Evolutionary conservation across 1,284 basidiomycete genomes (phyloP).

Genomic region (Trametes polyzona): DNA sequence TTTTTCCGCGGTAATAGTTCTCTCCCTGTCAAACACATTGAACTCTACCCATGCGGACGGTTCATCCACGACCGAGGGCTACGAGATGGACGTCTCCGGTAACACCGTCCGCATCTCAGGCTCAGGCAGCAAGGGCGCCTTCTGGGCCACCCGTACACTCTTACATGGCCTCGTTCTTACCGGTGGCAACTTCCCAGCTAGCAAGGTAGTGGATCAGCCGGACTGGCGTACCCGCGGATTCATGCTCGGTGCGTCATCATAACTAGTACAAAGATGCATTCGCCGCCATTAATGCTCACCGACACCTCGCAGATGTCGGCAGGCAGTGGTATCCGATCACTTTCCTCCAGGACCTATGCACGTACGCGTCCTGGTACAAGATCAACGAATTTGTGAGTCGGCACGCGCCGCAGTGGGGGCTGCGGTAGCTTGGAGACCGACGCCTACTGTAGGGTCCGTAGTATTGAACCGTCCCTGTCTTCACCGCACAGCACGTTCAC

Average conservation of each 20-base stretch:
- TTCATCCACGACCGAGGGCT: slow-evolving; percentile 37
- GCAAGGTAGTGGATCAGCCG: slow-evolving; percentile 37
- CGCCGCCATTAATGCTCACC: background rate
- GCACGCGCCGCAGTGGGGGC: background rate
- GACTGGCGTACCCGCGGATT: slow-evolving; percentile 41
- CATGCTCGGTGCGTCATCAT: slow-evolving; percentile 36
- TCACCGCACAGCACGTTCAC: slow-evolving; percentile 29
- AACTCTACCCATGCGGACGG: slow-evolving; percentile 35
- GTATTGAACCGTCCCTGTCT: background rate
- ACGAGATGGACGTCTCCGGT: slow-evolving; percentile 33
- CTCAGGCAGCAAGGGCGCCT: slow-evolving; percentile 38
- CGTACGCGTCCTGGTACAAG: slow-evolving; percentile 43
- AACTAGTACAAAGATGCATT: background rate
- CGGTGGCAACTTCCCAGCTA: slow-evolving; percentile 32
- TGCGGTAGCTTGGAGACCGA: background rate
- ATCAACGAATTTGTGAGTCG: slow-evolving; percentile 36
- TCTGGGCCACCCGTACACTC: slow-evolving; percentile 41
- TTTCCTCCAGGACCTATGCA: slow-evolving; percentile 39
- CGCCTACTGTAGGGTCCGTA: too few relatives aligned
- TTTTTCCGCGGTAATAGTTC: slow-evolving; percentile 30
- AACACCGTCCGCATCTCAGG: slow-evolving; percentile 34
- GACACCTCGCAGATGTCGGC: slow-evolving; percentile 32
- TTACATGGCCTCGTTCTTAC: slow-evolving; percentile 39
- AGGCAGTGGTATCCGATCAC: slow-evolving; percentile 40
- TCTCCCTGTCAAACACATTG: slow-evolving; percentile 28